Conservation (phyloP, 1,284 basidiomycete species). For the Austroboletus niveus region DNA sequence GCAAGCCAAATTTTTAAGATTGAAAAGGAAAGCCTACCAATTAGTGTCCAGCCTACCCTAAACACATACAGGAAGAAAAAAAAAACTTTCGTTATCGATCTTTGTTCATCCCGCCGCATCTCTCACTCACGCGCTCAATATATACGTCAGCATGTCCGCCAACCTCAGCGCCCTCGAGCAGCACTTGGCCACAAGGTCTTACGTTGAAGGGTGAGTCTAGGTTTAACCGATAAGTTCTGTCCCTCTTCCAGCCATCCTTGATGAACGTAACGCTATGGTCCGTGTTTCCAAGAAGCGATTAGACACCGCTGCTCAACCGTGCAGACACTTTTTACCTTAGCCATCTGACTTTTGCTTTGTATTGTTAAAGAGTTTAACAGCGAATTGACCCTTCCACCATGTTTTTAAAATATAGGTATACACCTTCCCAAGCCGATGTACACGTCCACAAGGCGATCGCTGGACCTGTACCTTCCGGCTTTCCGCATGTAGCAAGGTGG, state of each 20-base stretch:
- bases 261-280: conserved; percentile 92
- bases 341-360: conserved; percentile 64
- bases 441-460: conserved; percentile 83
- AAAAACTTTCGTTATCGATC: conserved; percentile 25
- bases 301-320: conserved; percentile 88
- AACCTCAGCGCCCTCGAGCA: conserved; percentile 79
- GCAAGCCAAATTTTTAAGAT: neutral
- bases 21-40: too few species aligned
- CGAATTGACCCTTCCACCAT: conserved; percentile 14
- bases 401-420: conserved; percentile 59
- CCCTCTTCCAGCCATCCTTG: conserved; percentile 39
- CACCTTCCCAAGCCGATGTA: conserved; percentile 96
- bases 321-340: conserved; percentile 80
- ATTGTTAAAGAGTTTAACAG: conserved; percentile 3
- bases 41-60: conserved; percentile 27
- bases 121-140: conserved; percentile 20
- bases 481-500: conserved; percentile 89
- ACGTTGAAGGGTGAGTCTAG: conserved; percentile 84
- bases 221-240: conserved; percentile 18
- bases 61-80: conserved; percentile 23
- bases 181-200: conserved; percentile 84
- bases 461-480: conserved; percentile 62
- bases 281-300: conserved; percentile 99
- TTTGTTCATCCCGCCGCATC: conserved; percentile 24
- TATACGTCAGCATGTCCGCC: conserved; percentile 56